Evolutionary conservation across 495 filamentous ascomycete genomes (phyloP).

Genomic region (Penicillium chermesinum): DNA sequence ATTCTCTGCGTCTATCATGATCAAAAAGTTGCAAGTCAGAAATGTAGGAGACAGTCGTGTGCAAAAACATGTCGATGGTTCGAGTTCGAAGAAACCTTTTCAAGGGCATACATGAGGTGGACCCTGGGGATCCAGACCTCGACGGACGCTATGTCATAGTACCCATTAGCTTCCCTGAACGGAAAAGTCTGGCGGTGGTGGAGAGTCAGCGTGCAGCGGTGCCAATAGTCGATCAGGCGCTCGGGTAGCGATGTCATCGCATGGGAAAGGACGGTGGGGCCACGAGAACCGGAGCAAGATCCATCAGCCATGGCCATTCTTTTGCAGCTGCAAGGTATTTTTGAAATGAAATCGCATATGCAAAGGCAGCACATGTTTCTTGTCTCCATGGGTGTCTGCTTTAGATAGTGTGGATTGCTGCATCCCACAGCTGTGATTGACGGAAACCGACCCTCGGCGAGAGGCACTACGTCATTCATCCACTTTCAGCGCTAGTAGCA

Average conservation of each 20-base stretch:
- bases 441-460: no score
- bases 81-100: not conserved
- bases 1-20: constrained; percentile 18
- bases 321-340: not conserved
- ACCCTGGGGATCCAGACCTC: not conserved
- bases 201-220: not conserved
- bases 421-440: no score
- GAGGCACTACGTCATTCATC: no score
- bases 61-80: no score
- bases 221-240: constrained; percentile 5
- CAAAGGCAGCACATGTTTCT: no score
- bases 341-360: no score
- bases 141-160: constrained; percentile 11
- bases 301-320: not conserved
- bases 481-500: no score
- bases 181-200: not conserved
- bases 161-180: constrained; percentile 3
- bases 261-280: not conserved
- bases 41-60: no score
- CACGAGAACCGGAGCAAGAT: not conserved
- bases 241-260: constrained; percentile 13
- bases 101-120: not conserved
- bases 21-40: not conserved
- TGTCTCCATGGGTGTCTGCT: not conserved
- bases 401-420: not conserved